A percentile compares a stretch with the other conserved stretches of the same genome.
Evolutionary conservation across 805 yeast species (phyloP).

Genomic region (Lipomyces anomalus): DNA sequence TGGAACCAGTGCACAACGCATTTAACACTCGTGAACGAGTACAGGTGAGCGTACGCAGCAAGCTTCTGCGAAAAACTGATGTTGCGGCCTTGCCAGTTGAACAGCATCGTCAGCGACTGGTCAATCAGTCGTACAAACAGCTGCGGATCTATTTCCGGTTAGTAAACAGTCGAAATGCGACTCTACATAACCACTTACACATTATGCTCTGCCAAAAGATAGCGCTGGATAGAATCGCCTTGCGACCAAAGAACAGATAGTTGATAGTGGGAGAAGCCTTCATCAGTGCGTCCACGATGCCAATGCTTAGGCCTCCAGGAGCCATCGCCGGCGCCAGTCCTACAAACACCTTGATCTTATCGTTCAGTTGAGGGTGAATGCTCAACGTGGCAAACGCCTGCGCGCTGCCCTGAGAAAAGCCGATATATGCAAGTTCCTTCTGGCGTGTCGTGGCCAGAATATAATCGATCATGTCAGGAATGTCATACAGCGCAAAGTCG

Average conservation of each 20-base stretch:
- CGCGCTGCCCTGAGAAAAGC: conserved; percentile 92
- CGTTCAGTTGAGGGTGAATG: conserved; percentile 54
- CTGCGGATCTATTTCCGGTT: conserved; percentile 46
- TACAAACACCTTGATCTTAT: conserved; percentile 50
- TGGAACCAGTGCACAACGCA: conserved; percentile 96
- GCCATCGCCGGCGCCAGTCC: conserved; percentile 94
- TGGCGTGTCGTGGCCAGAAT: conserved; percentile 50
- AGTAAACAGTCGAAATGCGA: not conserved
- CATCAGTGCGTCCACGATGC: conserved; percentile 66
- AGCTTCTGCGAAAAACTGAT: conserved; percentile 69
- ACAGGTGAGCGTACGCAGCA: conserved; percentile 77
- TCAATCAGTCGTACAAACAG: conserved; percentile 70
- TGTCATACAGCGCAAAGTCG: conserved; percentile 86
- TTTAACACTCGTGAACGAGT: conserved; percentile 87
- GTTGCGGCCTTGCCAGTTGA: conserved; percentile 73
- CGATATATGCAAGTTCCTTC: conserved; percentile 58
- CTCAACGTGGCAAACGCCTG: conserved; percentile 84
- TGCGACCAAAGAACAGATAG: conserved; percentile 65
- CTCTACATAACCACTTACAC: conserved; percentile 27
- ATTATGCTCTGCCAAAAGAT: conserved; percentile 71
- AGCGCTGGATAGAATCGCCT: conserved; percentile 70
- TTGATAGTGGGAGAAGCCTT: conserved; percentile 70
- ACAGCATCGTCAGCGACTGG: conserved; percentile 55
- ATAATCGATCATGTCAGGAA: conserved; percentile 76
- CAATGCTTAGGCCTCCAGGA: conserved; percentile 76